Percentiles rank a stretch among this genome's conserved stretches.
These are phyloP conservation scores for Coelastrella sp. DNA, from an alignment of 139 green algal species.

Conservation along the genomic window DNA sequence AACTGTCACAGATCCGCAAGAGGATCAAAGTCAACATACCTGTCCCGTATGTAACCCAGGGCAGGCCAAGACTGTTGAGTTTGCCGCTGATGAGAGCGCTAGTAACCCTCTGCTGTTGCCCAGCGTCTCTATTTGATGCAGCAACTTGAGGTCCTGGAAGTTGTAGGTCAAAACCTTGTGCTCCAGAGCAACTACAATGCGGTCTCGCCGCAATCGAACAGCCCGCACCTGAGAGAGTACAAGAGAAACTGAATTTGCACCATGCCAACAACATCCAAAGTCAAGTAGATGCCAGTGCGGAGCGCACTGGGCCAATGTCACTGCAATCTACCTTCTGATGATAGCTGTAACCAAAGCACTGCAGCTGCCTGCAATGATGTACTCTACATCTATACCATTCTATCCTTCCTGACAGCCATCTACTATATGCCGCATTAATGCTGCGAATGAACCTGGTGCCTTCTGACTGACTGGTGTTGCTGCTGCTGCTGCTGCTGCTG, in stretches of 20 bases:
- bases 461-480: not conserved
- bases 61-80: constrained; percentile 92
- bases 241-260: not conserved
- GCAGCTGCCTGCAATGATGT: not conserved
- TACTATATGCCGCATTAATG: too few relatives aligned
- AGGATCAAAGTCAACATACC: constrained; percentile 67
- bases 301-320: too few relatives aligned
- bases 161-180: constrained; percentile 96
- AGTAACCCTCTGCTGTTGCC: constrained; percentile 88
- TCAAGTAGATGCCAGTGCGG: too few relatives aligned
- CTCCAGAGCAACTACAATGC: constrained; percentile 95
- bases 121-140: constrained; percentile 93
- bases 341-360: not conserved
- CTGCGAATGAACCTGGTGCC: too few relatives aligned
- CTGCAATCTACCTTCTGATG: not conserved
- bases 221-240: constrained; percentile 74
- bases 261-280: too few relatives aligned
- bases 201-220: constrained; percentile 90
- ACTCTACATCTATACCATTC: too few relatives aligned
- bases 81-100: constrained; percentile 82
- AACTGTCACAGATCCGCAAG: too few relatives aligned
- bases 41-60: constrained; percentile 92
- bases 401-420: too few relatives aligned
- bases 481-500: not conserved
- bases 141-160: constrained; percentile 84